Percentiles rank a stretch among this genome's conserved stretches.
Evolutionary conservation across 306 rosid species (phyloP).

Genomic region (Acacia melanoxylon): DNA sequence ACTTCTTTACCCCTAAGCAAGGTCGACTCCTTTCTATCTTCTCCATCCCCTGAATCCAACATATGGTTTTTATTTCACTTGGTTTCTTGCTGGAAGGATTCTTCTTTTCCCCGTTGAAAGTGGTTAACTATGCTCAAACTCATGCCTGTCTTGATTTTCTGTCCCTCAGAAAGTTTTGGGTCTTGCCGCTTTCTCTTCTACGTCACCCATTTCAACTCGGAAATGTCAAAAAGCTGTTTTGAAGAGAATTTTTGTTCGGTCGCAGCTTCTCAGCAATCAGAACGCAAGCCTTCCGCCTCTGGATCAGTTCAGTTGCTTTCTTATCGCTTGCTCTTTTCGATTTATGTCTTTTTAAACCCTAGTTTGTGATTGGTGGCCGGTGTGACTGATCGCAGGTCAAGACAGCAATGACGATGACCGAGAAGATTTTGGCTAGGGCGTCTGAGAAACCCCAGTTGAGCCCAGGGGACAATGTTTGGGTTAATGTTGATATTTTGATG

Average conservation of each 20-base stretch:
- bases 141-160: neutral
- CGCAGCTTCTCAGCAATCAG: constrained; percentile 67
- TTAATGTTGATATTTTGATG: constrained; percentile 82
- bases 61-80: neutral
- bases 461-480: constrained; percentile 94
- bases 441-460: constrained; percentile 66
- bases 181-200: constrained; percentile 47
- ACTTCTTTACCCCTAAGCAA: constrained; percentile 45
- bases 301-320: constrained; percentile 61
- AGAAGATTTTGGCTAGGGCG: constrained; percentile 85
- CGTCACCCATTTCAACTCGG: constrained; percentile 37
- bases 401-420: constrained; percentile 92
- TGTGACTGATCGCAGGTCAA: constrained; percentile 55
- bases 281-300: constrained; percentile 75
- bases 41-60: neutral
- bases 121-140: constrained; percentile 16
- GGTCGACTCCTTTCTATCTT: constrained; percentile 32
- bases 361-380: constrained; percentile 15
- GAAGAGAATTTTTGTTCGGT: constrained; percentile 61
- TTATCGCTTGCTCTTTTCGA: neutral
- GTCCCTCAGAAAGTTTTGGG: constrained; percentile 49
- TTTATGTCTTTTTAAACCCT: neutral
- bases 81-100: neutral
- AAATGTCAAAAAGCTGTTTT: constrained; percentile 45
- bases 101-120: constrained; percentile 17